phyloP scores from a whole-genome alignment of 2,329 filamentous ascomycete genomes.

The Aspergillus latus region DNA sequence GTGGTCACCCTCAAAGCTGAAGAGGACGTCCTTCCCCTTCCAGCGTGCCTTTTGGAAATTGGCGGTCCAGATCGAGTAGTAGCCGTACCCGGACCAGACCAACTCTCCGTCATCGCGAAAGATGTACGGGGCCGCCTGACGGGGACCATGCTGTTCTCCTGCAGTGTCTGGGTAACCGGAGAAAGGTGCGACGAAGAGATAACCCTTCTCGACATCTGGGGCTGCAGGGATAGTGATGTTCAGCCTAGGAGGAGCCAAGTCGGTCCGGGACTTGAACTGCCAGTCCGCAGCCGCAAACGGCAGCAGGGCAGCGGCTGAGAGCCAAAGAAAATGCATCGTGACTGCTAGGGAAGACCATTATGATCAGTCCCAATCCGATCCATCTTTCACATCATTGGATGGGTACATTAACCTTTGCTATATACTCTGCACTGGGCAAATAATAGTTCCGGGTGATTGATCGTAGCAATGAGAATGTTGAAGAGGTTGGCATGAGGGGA shows the following conservation, averaged over 20 bases:
- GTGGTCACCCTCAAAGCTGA: conserved; percentile 56
- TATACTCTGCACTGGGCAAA: conserved; percentile 13
- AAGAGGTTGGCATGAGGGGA: not conserved
- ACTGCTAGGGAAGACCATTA: conserved; percentile 7
- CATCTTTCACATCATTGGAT: conserved; percentile 4
- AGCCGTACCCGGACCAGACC: conserved; percentile 58
- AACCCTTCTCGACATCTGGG: conserved; percentile 36
- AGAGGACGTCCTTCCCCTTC: conserved; percentile 55
- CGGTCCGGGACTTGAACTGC: conserved; percentile 50
- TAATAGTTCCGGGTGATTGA: not conserved
- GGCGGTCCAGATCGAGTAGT: conserved; percentile 53
- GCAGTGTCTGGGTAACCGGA: conserved; percentile 27
- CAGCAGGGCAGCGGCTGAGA: conserved; percentile 13
- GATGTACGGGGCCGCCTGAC: conserved; percentile 57
- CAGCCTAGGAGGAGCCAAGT: conserved; percentile 47
- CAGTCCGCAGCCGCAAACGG: conserved; percentile 41
- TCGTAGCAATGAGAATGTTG: not conserved
- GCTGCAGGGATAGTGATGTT: conserved; percentile 43
- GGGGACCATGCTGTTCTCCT: conserved; percentile 35
- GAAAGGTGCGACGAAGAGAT: conserved; percentile 42
- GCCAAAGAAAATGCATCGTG: conserved; percentile 8
- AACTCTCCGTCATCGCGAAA: conserved; percentile 56
- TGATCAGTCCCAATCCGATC: conserved; percentile 9
- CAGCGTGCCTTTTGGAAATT: conserved; percentile 54
- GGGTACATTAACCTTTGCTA: conserved; percentile 16